Percentiles rank a stretch among this genome's conserved stretches.
Evolutionary conservation across 768 basidiomycete genomes (phyloP).

Genomic region (Stropharia rugosoannulata): DNA sequence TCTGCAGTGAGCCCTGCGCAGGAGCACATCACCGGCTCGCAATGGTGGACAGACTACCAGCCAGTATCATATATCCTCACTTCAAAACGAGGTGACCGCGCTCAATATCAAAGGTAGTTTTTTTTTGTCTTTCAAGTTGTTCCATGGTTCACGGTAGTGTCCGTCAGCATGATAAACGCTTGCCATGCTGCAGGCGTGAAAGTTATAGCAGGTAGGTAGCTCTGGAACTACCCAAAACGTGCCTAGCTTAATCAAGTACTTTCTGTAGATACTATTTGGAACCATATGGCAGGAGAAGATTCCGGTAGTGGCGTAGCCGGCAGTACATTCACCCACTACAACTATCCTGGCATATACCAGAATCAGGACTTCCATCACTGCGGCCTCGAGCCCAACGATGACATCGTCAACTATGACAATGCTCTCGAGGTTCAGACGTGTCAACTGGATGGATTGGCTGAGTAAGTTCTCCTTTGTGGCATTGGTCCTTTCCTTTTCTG

Average conservation of each 20-base stretch:
- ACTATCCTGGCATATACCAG: constrained; percentile 49
- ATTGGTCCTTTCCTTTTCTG: neutral
- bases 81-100: constrained; percentile 62
- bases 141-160: neutral
- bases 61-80: constrained; percentile 64
- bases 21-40: constrained; percentile 55
- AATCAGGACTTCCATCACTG: constrained; percentile 63
- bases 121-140: too few relatives aligned
- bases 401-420: constrained; percentile 56
- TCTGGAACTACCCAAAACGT: too few relatives aligned
- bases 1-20: constrained; percentile 46
- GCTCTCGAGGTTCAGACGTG: constrained; percentile 58
- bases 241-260: neutral
- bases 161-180: constrained; percentile 41
- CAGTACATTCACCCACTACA: constrained; percentile 52
- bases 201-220: constrained; percentile 46
- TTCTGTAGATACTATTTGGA: constrained; percentile 51
- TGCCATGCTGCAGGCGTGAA: constrained; percentile 58
- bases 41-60: constrained; percentile 81
- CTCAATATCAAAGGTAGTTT: constrained; percentile 42
- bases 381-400: constrained; percentile 49
- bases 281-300: constrained; percentile 60
- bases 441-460: constrained; percentile 49
- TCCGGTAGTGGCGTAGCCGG: constrained; percentile 51
- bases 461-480: constrained; percentile 32